phyloP scores from a whole-genome alignment of 257 asterid genomes.

The Fraxinus quadrangulata region DNA sequence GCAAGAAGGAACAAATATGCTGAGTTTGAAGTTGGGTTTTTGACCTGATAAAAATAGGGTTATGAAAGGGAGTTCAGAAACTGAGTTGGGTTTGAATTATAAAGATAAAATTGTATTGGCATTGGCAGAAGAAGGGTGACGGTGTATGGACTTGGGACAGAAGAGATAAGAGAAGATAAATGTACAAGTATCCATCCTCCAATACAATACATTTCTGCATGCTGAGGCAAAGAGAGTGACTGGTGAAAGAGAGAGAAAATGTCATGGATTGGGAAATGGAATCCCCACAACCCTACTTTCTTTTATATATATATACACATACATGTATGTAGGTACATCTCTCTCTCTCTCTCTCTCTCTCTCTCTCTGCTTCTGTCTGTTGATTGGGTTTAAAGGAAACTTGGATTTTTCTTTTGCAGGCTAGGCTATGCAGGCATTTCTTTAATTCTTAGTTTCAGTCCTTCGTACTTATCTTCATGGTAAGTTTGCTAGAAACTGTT shows the following conservation, averaged over 20 bases:
- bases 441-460: slow-evolving; percentile 2
- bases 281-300: neutral
- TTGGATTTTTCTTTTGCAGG: slow-evolving; percentile 26
- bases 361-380: slow-evolving; percentile 25
- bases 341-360: slow-evolving; percentile 10
- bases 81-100: slow-evolving; percentile 29
- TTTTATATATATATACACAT: too few species aligned
- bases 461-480: slow-evolving; percentile 11
- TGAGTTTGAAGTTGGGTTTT: slow-evolving; percentile 17
- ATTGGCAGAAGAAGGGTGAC: slow-evolving; percentile 29
- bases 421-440: neutral
- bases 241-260: slow-evolving; percentile 32
- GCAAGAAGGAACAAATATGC: neutral
- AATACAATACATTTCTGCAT: slow-evolving; percentile 35
- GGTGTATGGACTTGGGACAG: slow-evolving; percentile 62
- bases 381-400: slow-evolving; percentile 5
- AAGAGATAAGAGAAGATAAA: slow-evolving; percentile 38
- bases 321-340: neutral
- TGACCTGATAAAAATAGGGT: neutral
- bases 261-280: slow-evolving; percentile 43
- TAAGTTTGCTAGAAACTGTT: neutral
- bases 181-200: slow-evolving; percentile 26
- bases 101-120: slow-evolving; percentile 36
- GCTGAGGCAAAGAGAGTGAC: slow-evolving; percentile 43
- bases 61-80: slow-evolving; percentile 29